Conservation (phyloP, 495 filamentous ascomycete species). For the Bryoglossum gracile region DNA sequence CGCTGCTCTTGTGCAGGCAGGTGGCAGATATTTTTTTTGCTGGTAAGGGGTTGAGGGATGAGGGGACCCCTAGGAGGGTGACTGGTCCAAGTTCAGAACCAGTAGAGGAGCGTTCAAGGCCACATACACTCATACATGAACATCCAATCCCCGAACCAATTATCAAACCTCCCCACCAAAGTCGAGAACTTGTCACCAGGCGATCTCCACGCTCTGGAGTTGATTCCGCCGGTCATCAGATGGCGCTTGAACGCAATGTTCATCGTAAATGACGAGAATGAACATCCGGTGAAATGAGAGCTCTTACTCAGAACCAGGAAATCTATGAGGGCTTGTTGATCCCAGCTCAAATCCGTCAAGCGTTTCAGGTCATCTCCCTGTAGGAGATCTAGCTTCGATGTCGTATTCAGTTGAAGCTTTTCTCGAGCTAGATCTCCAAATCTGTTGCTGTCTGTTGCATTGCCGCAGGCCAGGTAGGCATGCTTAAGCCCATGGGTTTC, state of each 20-base stretch:
- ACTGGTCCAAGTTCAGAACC: no score
- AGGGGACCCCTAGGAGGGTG: no score
- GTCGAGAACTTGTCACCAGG: slow-evolving; percentile 18
- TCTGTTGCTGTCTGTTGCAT: slow-evolving; percentile 6
- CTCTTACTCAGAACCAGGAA: slow-evolving; percentile 21
- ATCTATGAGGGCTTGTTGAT: slow-evolving; percentile 23
- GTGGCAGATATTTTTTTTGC: no score
- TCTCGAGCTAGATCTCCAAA: slow-evolving; percentile 11
- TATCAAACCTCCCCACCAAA: slow-evolving; percentile 19
- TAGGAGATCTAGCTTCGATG: slow-evolving; percentile 18
- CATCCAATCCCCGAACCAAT: slow-evolving; percentile 23
- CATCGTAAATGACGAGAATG: slow-evolving; percentile 23
- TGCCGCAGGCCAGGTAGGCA: slow-evolving; percentile 21
- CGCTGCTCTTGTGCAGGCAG: no score
- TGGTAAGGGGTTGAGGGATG: no score
- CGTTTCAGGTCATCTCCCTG: slow-evolving; percentile 10
- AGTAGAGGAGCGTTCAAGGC: slow-evolving; percentile 13
- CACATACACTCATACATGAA: slow-evolving; percentile 27
- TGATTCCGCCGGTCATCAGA: slow-evolving; percentile 20
- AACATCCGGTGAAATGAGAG: slow-evolving; percentile 21
- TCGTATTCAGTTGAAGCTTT: slow-evolving; percentile 11
- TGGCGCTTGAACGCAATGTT: slow-evolving; percentile 22
- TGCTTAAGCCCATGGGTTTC: slow-evolving; percentile 2
- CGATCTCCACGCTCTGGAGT: slow-evolving; percentile 17
- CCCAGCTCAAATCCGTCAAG: slow-evolving; percentile 11